Percentiles rank a stretch among this genome's conserved stretches.
These are phyloP conservation scores for Hysterium pulicare DNA, from an alignment of 2,329 filamentous ascomycete genomes.

Conservation along the genomic window DNA sequence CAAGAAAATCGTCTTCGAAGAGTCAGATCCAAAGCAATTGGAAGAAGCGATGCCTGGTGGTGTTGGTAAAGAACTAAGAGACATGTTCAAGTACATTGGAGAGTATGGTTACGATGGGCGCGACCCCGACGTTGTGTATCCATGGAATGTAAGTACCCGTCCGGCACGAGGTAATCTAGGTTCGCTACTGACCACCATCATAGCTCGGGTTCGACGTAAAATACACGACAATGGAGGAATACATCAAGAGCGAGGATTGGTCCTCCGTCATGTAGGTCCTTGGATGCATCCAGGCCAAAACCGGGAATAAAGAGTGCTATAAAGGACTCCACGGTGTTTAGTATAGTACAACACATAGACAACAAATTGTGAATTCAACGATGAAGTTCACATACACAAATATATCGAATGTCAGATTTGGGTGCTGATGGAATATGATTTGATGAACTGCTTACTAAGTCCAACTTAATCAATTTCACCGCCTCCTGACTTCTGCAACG, in stretches of 20 bases:
- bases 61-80: conserved; percentile 26
- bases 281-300: no score
- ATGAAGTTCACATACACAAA: no score
- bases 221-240: conserved; percentile 23
- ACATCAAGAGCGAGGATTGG: conserved; percentile 23
- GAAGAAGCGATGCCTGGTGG: conserved; percentile 19
- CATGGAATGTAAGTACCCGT: conserved; percentile 17
- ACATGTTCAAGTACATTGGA: conserved; percentile 33
- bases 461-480: no score
- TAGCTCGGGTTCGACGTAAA: conserved; percentile 16
- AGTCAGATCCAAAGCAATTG: conserved; percentile 12
- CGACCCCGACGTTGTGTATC: conserved; percentile 29
- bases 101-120: conserved; percentile 38
- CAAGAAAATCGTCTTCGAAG: conserved; percentile 17
- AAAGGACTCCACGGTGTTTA: no score
- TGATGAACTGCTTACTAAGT: no score
- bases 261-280: conserved; percentile 12
- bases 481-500: no score
- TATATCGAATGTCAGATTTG: no score
- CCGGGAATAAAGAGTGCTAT: no score
- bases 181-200: conserved; percentile 3
- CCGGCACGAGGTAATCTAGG: neutral
- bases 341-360: no score
- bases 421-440: no score
- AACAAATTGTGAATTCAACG: no score